Evolutionary conservation across 768 basidiomycete genomes (phyloP).

Genomic region (Udeniomyces megalosporus): DNA sequence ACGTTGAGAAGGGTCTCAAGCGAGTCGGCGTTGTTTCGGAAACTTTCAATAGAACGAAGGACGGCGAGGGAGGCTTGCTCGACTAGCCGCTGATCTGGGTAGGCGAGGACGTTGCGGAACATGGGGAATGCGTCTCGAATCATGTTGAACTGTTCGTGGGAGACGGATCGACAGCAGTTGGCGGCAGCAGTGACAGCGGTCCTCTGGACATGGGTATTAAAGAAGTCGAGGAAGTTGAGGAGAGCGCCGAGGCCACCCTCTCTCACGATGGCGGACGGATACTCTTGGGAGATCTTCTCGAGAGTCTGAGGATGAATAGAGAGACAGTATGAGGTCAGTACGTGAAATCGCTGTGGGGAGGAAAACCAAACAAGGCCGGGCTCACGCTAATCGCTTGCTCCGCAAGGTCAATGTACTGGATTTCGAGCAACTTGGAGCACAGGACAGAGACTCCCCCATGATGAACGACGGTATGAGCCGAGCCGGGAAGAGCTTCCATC

Average conservation of each 20-base stretch:
- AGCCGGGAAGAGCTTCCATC: constrained; percentile 96
- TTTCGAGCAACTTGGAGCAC: constrained; percentile 92
- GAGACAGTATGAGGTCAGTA: not conserved
- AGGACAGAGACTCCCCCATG: constrained; percentile 96
- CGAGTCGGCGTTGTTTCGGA: constrained; percentile 67
- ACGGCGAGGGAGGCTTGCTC: constrained; percentile 91
- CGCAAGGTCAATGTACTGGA: constrained; percentile 92
- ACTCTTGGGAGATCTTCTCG: constrained; percentile 97
- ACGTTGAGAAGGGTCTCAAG: constrained; percentile 68
- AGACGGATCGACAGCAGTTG: constrained; percentile 87
- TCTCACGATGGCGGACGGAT: constrained; percentile 84
- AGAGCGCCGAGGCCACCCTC: constrained; percentile 87
- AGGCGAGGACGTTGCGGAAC: constrained; percentile 76
- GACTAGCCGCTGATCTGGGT: constrained; percentile 90
- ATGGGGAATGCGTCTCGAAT: constrained; percentile 69
- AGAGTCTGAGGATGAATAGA: constrained; percentile 47
- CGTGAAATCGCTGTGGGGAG: no score
- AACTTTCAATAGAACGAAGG: constrained; percentile 84
- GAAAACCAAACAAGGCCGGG: constrained; percentile 18
- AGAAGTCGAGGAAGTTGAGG: constrained; percentile 93
- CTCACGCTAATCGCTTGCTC: constrained; percentile 94
- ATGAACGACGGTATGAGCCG: constrained; percentile 92
- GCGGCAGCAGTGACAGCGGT: constrained; percentile 92
- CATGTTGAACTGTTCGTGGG: constrained; percentile 74
- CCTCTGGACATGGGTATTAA: constrained; percentile 91